Percentiles rank a stretch among this genome's conserved stretches.
These are phyloP conservation scores for Backusella parvicylindrica DNA, from an alignment of 192 early-diverging fungal genomes.

Conservation along the genomic window DNA sequence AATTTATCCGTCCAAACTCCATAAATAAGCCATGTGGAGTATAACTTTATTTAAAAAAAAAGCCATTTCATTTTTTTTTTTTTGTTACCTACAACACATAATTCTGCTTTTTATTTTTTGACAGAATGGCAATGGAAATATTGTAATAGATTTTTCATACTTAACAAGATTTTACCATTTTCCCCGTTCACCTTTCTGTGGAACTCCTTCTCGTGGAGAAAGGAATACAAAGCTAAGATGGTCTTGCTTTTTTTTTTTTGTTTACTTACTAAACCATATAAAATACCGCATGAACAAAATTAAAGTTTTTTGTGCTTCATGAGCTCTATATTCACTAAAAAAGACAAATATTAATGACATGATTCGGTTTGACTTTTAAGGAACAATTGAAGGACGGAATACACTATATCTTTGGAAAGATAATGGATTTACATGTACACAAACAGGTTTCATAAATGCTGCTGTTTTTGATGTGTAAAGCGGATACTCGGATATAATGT, in stretches of 20 bases:
- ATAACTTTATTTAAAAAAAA: neutral
- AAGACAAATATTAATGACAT: neutral
- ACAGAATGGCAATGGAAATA: neutral
- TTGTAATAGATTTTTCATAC: neutral
- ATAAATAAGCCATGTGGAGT: neutral
- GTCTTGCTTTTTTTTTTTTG: no score
- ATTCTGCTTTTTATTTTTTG: neutral
- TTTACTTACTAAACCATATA: neutral
- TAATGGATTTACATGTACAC: neutral
- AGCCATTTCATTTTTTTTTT: neutral
- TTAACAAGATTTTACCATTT: neutral
- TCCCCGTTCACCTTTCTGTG: neutral
- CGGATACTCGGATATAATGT: neutral
- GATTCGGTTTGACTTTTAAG: neutral
- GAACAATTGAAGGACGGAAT: neutral
- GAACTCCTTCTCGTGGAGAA: neutral
- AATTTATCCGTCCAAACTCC: neutral
- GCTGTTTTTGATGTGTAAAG: neutral
- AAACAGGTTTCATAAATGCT: neutral
- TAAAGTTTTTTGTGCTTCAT: neutral
- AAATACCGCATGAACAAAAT: neutral
- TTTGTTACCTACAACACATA: neutral
- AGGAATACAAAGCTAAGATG: neutral
- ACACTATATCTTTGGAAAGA: no score
- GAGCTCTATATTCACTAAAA: neutral